Conservation (phyloP, 192 early-diverging fungal genomes). For the Chytriomyces confervae region DNA sequence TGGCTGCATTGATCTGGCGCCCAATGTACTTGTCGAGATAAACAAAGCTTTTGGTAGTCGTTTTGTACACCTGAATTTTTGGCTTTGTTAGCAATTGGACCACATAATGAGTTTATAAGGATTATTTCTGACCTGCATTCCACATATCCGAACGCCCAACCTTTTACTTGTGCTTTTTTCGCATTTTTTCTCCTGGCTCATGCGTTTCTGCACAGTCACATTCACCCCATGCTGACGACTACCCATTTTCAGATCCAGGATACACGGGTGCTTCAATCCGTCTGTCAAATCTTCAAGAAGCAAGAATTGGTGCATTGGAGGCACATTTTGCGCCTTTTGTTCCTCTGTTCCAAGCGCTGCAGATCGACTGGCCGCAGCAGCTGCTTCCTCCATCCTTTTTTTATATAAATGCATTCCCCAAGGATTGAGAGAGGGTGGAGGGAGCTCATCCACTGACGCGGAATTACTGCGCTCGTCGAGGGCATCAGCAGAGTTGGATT, state of each 20-base stretch:
- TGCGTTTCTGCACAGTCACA: conserved; percentile 79
- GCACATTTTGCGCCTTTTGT: conserved; percentile 38
- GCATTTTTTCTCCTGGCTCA: conserved; percentile 91
- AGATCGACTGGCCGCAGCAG: conserved; percentile 10
- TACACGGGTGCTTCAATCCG: conserved; percentile 86
- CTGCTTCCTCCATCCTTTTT: conserved; percentile 40
- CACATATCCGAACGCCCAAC: conserved; percentile 94
- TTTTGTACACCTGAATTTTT: conserved; percentile 78
- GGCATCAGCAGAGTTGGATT: neutral
- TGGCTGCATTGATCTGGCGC: conserved; percentile 76
- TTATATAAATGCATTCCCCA: conserved; percentile 60
- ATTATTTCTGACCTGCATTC: conserved; percentile 82
- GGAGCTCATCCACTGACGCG: neutral
- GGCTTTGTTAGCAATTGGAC: neutral
- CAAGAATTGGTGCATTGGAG: conserved; percentile 76
- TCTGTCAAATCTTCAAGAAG: conserved; percentile 93
- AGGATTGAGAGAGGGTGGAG: conserved; percentile 42
- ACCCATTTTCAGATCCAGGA: conserved; percentile 99
- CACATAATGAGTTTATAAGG: neutral
- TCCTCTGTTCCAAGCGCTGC: neutral
- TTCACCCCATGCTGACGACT: conserved; percentile 94
- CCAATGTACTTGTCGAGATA: conserved; percentile 98
- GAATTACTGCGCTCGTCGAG: neutral
- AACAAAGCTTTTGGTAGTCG: conserved; percentile 69
- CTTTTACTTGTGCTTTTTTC: conserved; percentile 88